Conservation (phyloP, 441 rosid species). For the Brassica balearica region DNA sequence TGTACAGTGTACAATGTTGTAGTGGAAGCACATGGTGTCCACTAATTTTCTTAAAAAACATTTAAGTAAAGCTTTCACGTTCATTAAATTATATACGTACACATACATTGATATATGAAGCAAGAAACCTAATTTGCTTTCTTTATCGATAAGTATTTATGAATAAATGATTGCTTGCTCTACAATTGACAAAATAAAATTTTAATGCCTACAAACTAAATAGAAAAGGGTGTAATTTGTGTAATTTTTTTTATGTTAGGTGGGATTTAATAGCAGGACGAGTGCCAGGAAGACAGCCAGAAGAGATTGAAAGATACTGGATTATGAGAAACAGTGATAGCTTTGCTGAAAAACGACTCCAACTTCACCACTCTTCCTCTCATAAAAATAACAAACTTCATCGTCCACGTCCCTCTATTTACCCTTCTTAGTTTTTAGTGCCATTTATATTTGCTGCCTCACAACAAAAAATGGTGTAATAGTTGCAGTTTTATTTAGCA, state of each 20-base stretch:
- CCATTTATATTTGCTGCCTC: not conserved
- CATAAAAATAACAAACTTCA: slow-evolving; percentile 35
- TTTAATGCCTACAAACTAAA: not conserved
- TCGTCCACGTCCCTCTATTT: slow-evolving; percentile 35
- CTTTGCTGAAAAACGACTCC: slow-evolving; percentile 51
- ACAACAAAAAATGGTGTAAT: not conserved
- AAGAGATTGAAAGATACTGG: slow-evolving; percentile 90
- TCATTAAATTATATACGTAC: slow-evolving; percentile 19
- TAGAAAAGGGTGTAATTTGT: not conserved
- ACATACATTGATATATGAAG: slow-evolving; percentile 1
- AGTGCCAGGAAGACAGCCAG: slow-evolving; percentile 73
- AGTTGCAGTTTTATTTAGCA: slow-evolving; percentile 15
- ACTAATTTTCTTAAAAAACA: slow-evolving; percentile 16
- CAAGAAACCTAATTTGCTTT: not conserved
- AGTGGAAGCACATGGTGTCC: slow-evolving; percentile 32
- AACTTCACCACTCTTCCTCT: slow-evolving; percentile 36
- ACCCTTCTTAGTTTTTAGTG: slow-evolving; percentile 22
- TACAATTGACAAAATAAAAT: not conserved
- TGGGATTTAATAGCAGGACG: slow-evolving; percentile 87
- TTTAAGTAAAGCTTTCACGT: slow-evolving; percentile 6
- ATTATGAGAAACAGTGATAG: slow-evolving; percentile 66
- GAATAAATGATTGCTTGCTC: slow-evolving; percentile 29
- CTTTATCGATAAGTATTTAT: not conserved
- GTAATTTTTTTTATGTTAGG: slow-evolving; percentile 44
- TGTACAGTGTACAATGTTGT: slow-evolving; percentile 33